Base-by-base conservation (phyloP, 1,284 basidiomycete genomes). In the Ceratobasidium sp. region DNA sequence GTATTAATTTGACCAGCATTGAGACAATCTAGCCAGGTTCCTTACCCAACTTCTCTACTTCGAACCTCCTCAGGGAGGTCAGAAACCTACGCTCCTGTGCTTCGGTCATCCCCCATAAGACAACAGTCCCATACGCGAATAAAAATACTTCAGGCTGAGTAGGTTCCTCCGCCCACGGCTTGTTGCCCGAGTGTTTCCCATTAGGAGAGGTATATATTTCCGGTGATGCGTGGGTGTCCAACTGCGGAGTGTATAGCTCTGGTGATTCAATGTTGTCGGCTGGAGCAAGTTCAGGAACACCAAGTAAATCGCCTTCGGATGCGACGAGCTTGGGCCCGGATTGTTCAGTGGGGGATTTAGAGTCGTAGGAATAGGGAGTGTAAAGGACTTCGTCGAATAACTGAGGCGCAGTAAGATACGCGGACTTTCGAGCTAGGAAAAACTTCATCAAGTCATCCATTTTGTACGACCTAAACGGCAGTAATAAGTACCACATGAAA, bases 41-140 rank as follows among this genome's bases (percentile, higher is more conserved):
- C 8, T 8, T 76, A 90, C 90, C 82, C 56, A 97, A 81, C 74
- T 88, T 90, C 74, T 97, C 95, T 25, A 95, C 85, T 77, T 97
- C 95, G 76, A 96, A 98, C 33, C 90, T 88, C 78, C 77, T 95
- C 90, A 98, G 83, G 36, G 91, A 93, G 44, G 89, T 87, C 70
- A 96, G 79, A 75, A 98, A 93, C 2, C 93, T 82, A 76, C 87
- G 91, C 79, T 98, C 95, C 76, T 98, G 92, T 8, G 85, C 82
- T 76, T 95, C 89, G 11, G 92, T 90, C 95, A 98, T 98, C 27
- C 95, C 95, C 95, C 95, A 98, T 62, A 97, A 91, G 23, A 98
- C 95, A 39, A 97, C 90, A 21, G 78, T 79, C 19, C 95, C 95
- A 77, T 97, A 98, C 73, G 90, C 87, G 79, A 98, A 98, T 72